Base-by-base conservation (phyloP, 2,329 filamentous ascomycete species). In the Cordyceps javanica region DNA sequence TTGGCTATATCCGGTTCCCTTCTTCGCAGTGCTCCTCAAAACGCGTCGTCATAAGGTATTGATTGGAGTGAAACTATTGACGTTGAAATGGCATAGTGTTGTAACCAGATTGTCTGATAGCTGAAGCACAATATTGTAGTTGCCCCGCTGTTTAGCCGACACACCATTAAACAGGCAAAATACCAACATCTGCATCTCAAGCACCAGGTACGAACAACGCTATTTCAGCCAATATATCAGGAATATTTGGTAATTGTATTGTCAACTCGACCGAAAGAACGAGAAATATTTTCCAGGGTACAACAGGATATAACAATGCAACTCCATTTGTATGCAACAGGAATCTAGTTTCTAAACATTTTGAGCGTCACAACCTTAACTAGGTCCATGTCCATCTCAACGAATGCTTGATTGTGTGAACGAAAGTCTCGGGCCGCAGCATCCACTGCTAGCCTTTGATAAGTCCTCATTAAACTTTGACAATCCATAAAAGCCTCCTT, bases 401-500 rank as follows among this genome's bases (percentile, higher is more conserved):
- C 23, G 8, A 34, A 36, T 8, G 25, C n/a, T n/a, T 39, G 11
- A n/a, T 26, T 28, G 25, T 41, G 28, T 41, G 44, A 49, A 41
- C 30, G 44, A 41, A 52, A 46, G 23, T 21, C 13, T 46, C 8
- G 6, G 23, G 30, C 36, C 8, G 75, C 74, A 6, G 79, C 78
- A 60, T 76, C 78, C 19, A 81, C 72, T 78, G 38, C 82, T 82
- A 48, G 82, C 82, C 49, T 8, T 34, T 14, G 36, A 50, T 51
- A 25, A 63, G 57, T 59, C 51, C 57, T 62, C 59, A 64, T 64
- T 64, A 64, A 63, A 59, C 59, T 58, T 52, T 58, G 50, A 62
- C 62, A 59, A 55, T 60, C 44, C 49, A 62, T 59, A 55, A 42
- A 46, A 58, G 32, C 59, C 57, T 38, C 49, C 60, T 51, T 64